Percentiles rank a stretch among this genome's conserved stretches.
Conservation (phyloP, 2,329 filamentous ascomycete species). For the Ophiosphaerella korrae region DNA sequence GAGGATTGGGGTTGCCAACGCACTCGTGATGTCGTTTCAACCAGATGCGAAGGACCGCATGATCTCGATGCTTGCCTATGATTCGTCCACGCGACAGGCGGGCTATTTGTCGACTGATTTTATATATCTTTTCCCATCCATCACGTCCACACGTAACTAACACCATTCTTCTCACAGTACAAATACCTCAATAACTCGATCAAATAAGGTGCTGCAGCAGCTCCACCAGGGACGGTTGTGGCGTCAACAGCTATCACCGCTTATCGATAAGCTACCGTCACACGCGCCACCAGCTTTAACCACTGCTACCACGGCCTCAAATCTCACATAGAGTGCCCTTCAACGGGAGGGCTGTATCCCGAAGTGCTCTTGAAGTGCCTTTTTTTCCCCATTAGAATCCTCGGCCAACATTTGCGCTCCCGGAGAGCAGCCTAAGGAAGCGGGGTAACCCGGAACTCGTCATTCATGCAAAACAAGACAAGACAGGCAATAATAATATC, state of each 20-base stretch:
- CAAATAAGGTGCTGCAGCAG: not conserved
- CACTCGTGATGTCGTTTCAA: constrained; percentile 26
- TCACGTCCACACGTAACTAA: no score
- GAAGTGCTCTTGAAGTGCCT: no score
- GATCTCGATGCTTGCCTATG: constrained; percentile 14
- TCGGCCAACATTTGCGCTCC: not conserved
- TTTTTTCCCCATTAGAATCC: not conserved
- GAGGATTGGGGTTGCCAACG: constrained; percentile 23
- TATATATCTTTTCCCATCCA: no score
- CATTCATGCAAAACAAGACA: no score
- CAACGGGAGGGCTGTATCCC: no score
- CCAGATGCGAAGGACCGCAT: constrained; percentile 9
- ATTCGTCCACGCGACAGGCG: constrained; percentile 6
- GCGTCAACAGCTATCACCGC: not conserved
- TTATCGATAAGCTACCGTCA: not conserved
- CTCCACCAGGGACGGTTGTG: not conserved
- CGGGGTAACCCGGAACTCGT: not conserved
- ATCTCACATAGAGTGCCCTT: no score
- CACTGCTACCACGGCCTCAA: no score
- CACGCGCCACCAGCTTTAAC: no score
- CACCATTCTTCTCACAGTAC: no score
- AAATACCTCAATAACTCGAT: not conserved
- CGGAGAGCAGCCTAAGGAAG: constrained; percentile 4
- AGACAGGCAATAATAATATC: no score
- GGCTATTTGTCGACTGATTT: not conserved